Conservation (phyloP, 164 flowering plant genomes). For the Taxillus chinensis region DNA sequence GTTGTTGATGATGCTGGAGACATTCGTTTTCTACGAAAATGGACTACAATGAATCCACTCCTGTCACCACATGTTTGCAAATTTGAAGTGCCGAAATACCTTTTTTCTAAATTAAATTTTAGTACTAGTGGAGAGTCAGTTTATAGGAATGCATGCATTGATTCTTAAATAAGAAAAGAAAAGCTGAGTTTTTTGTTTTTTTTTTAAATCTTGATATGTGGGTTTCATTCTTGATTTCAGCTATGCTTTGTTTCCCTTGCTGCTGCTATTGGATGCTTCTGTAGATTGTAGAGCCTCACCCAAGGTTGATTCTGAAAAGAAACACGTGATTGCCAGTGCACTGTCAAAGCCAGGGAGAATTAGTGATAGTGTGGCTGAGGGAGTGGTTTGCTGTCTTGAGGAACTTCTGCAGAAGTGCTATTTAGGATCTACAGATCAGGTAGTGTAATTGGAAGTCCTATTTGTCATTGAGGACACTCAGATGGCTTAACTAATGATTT, state of each 20-base stretch:
- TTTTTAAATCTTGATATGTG: background rate
- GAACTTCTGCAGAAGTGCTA: slow-evolving; percentile 68
- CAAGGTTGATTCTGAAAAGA: slow-evolving; percentile 21
- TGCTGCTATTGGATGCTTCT: slow-evolving; percentile 80
- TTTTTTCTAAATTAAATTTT: too few relatives aligned
- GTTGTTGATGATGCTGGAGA: background rate
- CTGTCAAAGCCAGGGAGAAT: slow-evolving; percentile 19
- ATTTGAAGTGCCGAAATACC: too few relatives aligned
- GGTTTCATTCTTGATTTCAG: slow-evolving; percentile 27
- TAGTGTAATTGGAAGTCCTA: slow-evolving; percentile 9
- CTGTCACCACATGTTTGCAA: too few relatives aligned
- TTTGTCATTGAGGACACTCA: background rate
- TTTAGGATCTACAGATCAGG: slow-evolving; percentile 70
- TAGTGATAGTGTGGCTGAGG: slow-evolving; percentile 76
- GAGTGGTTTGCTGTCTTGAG: slow-evolving; percentile 62
- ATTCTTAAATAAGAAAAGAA: too few relatives aligned
- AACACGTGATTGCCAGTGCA: slow-evolving; percentile 4
- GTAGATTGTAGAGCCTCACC: slow-evolving; percentile 45
- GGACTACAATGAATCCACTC: too few relatives aligned
- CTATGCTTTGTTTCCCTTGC: slow-evolving; percentile 68
- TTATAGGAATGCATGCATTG: too few relatives aligned
- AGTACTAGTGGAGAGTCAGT: too few relatives aligned
- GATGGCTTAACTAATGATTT: too few relatives aligned
- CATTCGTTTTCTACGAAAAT: background rate
- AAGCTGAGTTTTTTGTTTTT: background rate